Evolutionary conservation across 2,329 filamentous ascomycete genomes (phyloP), one percentile per base, ranked within the genome.

Genomic region (Apiospora malaysiana): DNA sequence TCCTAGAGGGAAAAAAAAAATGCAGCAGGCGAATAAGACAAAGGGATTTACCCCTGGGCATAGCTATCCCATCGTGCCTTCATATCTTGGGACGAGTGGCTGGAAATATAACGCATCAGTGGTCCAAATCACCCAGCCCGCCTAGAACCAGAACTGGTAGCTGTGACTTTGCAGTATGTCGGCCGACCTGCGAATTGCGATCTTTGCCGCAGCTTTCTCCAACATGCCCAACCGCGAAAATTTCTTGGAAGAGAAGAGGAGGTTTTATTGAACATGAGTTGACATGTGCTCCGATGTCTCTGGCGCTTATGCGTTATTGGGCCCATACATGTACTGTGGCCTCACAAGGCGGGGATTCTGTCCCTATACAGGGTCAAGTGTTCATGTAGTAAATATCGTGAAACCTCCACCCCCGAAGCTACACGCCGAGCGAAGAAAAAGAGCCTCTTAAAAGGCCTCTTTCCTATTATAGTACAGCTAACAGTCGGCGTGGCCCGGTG

Each of bases 401-500:
- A 59, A 37, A 32, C 51, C 51, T 59, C 51, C 51, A 59, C 27
- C 25, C 49, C 32, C 49, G 14, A 32, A 56, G 49, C 49, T 27
- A 37, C 51, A 59, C 14, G 16, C 25, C 6, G 51, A 37, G 27
- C 16, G 25, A 59, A 10, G 21, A 32, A 10, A 37, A 59, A 59
- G 51, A 59, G 51, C 27, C 51, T 37, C 27, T 59, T 16, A 21
- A 32, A 21, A 32, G 51, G 27, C 25, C 16, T 37, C 27, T 59
- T 59, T 21, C 51, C 51, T 59, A 37, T 59, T 59, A 59, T 37
- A 59, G 51, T 21, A 59, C 51, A 37, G 51, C 51, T 37, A 59
- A 59, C 51, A 59, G 51, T 56, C 49, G 51, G 27, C 27, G 27
- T 59, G 51, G 27, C 51, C 51, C 51, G 27, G 27, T 59, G 49